Percentiles rank a stretch among this genome's conserved stretches.
Evolutionary conservation across 768 basidiomycete species (phyloP).

Genomic region (Amanita subjunquillea): DNA sequence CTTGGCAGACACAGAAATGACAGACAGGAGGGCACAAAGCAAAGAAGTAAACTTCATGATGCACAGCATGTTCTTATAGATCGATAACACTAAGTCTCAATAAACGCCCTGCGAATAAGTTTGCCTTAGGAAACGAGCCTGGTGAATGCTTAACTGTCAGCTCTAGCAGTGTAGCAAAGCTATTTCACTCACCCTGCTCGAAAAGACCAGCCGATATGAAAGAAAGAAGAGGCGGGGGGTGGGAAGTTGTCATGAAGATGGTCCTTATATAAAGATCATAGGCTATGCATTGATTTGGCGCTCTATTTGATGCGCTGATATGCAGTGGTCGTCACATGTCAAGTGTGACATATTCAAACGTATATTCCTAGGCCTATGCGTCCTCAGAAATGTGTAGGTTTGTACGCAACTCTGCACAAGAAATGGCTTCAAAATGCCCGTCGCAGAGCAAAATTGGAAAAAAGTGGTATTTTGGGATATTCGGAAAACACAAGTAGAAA

Average conservation of each 20-base stretch:
- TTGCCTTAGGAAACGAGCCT: constrained; percentile 1
- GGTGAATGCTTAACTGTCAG: neutral
- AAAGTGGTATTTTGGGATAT: no score
- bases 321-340: no score
- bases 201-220: neutral
- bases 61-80: neutral
- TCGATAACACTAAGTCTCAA: neutral
- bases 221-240: neutral
- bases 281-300: no score
- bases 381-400: no score
- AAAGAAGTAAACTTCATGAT: neutral
- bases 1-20: neutral
- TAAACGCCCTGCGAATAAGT: constrained; percentile 1
- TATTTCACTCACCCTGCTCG: constrained; percentile 2
- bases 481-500: no score
- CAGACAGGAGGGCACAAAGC: neutral
- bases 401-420: no score
- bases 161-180: neutral
- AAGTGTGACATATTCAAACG: no score
- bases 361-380: no score
- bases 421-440: no score
- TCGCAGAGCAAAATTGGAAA: no score
- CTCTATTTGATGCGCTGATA: no score
- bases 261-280: neutral
- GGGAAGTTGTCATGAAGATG: neutral